Evolutionary conservation across 345 rosid genomes (phyloP), one percentile per base, ranked within the genome.

Genomic region (Zanthoxylum bungeanum): DNA sequence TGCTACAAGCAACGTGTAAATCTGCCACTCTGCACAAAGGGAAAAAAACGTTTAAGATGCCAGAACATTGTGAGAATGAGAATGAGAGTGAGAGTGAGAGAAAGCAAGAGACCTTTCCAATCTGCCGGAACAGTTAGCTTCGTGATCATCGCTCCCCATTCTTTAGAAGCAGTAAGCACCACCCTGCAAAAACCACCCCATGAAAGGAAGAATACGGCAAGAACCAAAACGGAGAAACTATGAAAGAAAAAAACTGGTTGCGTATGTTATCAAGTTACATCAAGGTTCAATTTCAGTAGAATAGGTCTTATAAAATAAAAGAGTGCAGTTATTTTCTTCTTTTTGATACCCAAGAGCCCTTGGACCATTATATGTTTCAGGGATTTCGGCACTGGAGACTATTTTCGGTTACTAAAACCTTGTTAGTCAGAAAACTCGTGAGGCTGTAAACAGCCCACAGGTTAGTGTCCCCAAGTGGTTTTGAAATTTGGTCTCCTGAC

Each of bases 101-200:
- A 1, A 7, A 50, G 68, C 61, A 60, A 78, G 42, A 58, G 39
- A 90, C 98, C 97, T 89, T 92, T 92, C 98, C 97, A 94, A 77
- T 94, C 98, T 53, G 92, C 92, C 39, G 98, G 97, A 66, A 90
- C 98, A 74, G 60, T 89, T 75, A 92, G 81, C 85, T 87, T 92
- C 8, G 97, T 92, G 71, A 90, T 92, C 78, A 83, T 71, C 17
- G 89, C 89, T 36, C 98, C 98, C 98, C 98, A 90, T 71, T 92
- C 85, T 22, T 67, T 78, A 0, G 98, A 89, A 70, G 91, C 83
- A 47, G 96, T 88, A 57, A 94, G 88, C 64, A 92, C 82, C 72
- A 92, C 91, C 91, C 98, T 90, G 76, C 46, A 70, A 49, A 34
- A 42, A 42, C 47, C 47, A 42, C 47, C 2, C 37, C 22, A 60